Evolutionary conservation across 108 stramenopile species (phyloP).

Genomic region (Nannochloropsis oceanica): DNA sequence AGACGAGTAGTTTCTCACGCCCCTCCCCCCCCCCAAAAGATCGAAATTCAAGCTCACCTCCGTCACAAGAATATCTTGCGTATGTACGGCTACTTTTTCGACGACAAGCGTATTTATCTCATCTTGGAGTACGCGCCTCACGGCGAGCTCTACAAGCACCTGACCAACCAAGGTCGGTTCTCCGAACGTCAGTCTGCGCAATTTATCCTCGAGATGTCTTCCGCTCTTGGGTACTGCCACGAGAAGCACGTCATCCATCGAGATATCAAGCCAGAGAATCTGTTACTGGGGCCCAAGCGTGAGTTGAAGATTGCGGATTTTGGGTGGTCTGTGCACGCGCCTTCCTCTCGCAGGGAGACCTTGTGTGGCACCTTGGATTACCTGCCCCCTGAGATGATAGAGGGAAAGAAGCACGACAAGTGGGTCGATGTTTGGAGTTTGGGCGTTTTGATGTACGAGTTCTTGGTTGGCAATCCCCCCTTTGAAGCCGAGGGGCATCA

Average conservation of each 20-base stretch:
- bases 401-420: conserved; percentile 32
- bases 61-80: conserved; percentile 81
- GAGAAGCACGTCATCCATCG: conserved; percentile 90
- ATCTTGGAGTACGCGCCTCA: conserved; percentile 88
- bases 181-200: conserved; percentile 53
- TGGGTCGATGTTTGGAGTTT: conserved; percentile 42
- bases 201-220: conserved; percentile 67
- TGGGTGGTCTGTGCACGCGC: conserved; percentile 94
- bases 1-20: not conserved
- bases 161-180: conserved; percentile 57
- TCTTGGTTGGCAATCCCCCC: conserved; percentile 78
- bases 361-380: conserved; percentile 95
- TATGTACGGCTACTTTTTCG: conserved; percentile 83
- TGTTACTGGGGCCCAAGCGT: conserved; percentile 69
- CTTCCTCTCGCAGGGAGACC: conserved; percentile 58
- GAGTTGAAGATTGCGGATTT: conserved; percentile 98
- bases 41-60: conserved; percentile 86
- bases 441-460: conserved; percentile 79
- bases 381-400: conserved; percentile 95
- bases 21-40: conserved; percentile 1
- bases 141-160: conserved; percentile 86
- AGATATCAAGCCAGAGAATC: conserved; percentile 99
- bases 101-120: conserved; percentile 84
- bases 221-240: conserved; percentile 82
- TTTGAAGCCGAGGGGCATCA: conserved; percentile 77